A percentile compares a stretch with the other conserved stretches of the same genome.
These are phyloP conservation scores for Rhodosporidiobolus sp. DNA, from an alignment of 768 basidiomycete species.

Conservation along the genomic window DNA sequence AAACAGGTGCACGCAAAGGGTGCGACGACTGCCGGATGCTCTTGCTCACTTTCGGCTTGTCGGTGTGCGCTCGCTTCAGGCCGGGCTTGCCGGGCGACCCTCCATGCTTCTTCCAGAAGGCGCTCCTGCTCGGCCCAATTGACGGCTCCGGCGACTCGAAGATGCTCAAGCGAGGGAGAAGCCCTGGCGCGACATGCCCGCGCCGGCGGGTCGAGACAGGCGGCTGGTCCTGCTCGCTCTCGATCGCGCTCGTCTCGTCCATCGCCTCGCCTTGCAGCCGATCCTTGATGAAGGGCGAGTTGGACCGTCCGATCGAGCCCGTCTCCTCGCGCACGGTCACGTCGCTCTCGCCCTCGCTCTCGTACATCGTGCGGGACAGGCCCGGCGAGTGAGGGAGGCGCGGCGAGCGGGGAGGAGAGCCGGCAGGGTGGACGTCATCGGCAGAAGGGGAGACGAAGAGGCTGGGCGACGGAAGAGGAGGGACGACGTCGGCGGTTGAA, in stretches of 20 bases:
- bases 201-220: background rate
- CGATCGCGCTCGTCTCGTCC: conserved; percentile 24
- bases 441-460: background rate
- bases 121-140: background rate
- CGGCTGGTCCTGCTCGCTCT: conserved; percentile 29
- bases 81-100: conserved; percentile 9
- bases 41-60: conserved; percentile 9
- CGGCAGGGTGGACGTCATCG: background rate
- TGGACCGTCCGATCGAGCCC: background rate
- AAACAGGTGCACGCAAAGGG: background rate
- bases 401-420: background rate
- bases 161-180: background rate
- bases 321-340: conserved; percentile 49
- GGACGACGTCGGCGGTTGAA: background rate
- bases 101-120: background rate
- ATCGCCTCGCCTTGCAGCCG: background rate
- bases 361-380: background rate
- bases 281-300: conserved; percentile 25
- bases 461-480: background rate
- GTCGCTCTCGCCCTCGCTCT: conserved; percentile 49
- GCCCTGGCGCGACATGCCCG: background rate
- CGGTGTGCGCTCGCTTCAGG: conserved; percentile 24
- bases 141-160: background rate
- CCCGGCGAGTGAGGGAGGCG: conserved; percentile 2
- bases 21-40: background rate